Conservation (phyloP, 129 eudicot genomes). For the Glebionis coronaria region DNA sequence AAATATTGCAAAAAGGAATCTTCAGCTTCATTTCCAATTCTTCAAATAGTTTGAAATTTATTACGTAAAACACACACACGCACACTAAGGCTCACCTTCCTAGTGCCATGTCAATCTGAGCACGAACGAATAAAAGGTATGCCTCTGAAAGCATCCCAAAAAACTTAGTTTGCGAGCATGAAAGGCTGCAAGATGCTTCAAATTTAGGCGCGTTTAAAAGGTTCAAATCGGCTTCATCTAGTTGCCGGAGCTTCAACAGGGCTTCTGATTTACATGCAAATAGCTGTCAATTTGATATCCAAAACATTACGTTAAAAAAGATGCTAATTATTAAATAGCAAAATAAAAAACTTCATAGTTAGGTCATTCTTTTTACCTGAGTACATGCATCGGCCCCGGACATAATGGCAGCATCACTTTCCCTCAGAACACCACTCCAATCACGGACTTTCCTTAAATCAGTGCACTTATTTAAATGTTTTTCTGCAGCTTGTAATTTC, state of each 20-base stretch:
- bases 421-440: slow-evolving; percentile 66
- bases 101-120: slow-evolving; percentile 77
- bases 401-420: slow-evolving; percentile 64
- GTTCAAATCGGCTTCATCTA: slow-evolving; percentile 56
- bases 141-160: slow-evolving; percentile 80
- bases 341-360: not conserved
- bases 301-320: slow-evolving; percentile 8
- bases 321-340: not conserved
- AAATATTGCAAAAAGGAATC: not conserved
- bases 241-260: slow-evolving; percentile 67
- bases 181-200: slow-evolving; percentile 23
- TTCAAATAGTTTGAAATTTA: not conserved
- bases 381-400: slow-evolving; percentile 84
- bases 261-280: slow-evolving; percentile 89
- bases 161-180: slow-evolving; percentile 53
- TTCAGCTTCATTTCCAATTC: not conserved
- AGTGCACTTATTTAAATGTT: slow-evolving; percentile 51
- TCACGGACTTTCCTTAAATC: slow-evolving; percentile 62
- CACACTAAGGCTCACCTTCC: slow-evolving; percentile 61
- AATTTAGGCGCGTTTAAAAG: slow-evolving; percentile 40
- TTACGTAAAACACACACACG: not conserved
- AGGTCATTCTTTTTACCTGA: slow-evolving; percentile 40
- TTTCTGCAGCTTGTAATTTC: slow-evolving; percentile 59
- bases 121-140: slow-evolving; percentile 56
- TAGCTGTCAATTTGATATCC: slow-evolving; percentile 54